phyloP scores from a whole-genome alignment of 225 moss, liverwort and hornwort genomes.

The Neckera pumila region DNA sequence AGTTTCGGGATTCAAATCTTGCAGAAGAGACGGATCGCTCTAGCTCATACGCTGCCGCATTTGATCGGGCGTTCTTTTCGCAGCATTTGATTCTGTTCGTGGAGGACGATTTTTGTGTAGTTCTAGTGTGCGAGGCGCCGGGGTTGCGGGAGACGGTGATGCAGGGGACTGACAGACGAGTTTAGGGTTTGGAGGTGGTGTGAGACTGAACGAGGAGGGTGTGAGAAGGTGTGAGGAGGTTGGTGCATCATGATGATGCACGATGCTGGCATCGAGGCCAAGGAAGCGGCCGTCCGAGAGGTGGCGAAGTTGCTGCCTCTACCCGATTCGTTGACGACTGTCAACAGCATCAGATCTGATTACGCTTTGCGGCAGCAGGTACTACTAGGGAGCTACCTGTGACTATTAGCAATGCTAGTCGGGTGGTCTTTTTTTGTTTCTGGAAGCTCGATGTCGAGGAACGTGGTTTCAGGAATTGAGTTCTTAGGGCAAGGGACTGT shows the following conservation, averaged over 20 bases:
- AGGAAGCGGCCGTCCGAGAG: conserved; percentile 96
- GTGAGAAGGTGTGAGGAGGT: neutral
- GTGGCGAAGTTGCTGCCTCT: conserved; percentile 92
- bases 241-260: conserved; percentile 80
- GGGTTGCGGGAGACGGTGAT: neutral
- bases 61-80: neutral
- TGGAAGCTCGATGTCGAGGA: neutral
- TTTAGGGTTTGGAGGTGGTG: conserved; percentile 13
- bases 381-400: conserved; percentile 7
- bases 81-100: neutral
- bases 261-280: conserved; percentile 96
- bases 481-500: neutral
- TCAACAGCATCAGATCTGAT: conserved; percentile 74
- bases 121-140: neutral
- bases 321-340: conserved; percentile 70
- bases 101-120: neutral
- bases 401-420: neutral
- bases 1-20: neutral
- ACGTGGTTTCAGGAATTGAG: neutral
- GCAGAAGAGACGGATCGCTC: neutral
- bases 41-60: neutral
- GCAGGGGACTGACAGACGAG: neutral
- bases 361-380: conserved; percentile 95
- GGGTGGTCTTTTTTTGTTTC: neutral
- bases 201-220: neutral